Percentiles rank a stretch among this genome's conserved stretches.
These are phyloP conservation scores for Boletus subcaerulescens DNA, from an alignment of 768 basidiomycete genomes.

Conservation along the genomic window DNA sequence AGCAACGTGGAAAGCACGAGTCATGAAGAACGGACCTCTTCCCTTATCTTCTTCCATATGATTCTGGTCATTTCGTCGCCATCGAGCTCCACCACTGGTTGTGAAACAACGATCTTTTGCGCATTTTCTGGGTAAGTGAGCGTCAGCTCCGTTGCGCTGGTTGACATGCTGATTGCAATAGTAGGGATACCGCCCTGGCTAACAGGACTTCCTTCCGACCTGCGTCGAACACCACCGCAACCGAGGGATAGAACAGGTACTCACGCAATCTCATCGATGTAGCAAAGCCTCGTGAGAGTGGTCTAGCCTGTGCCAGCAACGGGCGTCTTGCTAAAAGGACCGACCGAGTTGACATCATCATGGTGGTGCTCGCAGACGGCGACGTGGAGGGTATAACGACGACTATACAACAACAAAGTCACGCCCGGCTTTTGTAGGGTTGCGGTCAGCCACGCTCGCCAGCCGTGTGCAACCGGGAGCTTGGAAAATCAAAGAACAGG, in stretches of 20 bases:
- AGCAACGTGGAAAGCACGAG: neutral
- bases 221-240: neutral
- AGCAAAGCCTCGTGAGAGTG: slow-evolving; percentile 27
- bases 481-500: neutral
- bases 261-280: slow-evolving; percentile 29
- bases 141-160: slow-evolving; percentile 1
- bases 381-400: slow-evolving; percentile 13
- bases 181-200: neutral
- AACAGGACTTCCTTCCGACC: neutral
- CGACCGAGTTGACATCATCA: slow-evolving; percentile 23
- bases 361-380: slow-evolving; percentile 2
- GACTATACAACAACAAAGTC: neutral
- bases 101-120: slow-evolving; percentile 73
- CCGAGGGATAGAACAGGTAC: slow-evolving; percentile 10
- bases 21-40: slow-evolving; percentile 61
- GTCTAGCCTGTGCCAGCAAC: slow-evolving; percentile 20
- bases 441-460: slow-evolving; percentile 11
- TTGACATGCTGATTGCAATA: neutral
- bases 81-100: slow-evolving; percentile 93
- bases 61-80: slow-evolving; percentile 99
- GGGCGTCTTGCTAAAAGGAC: slow-evolving; percentile 26
- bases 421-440: slow-evolving; percentile 17
- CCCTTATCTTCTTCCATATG: slow-evolving; percentile 97
- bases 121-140: slow-evolving; percentile 19
- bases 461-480: slow-evolving; percentile 23